These are phyloP conservation scores for Urochloa ruziziensis DNA, from an alignment of 176 grass and related monocot genomes.

Conservation along the genomic window DNA sequence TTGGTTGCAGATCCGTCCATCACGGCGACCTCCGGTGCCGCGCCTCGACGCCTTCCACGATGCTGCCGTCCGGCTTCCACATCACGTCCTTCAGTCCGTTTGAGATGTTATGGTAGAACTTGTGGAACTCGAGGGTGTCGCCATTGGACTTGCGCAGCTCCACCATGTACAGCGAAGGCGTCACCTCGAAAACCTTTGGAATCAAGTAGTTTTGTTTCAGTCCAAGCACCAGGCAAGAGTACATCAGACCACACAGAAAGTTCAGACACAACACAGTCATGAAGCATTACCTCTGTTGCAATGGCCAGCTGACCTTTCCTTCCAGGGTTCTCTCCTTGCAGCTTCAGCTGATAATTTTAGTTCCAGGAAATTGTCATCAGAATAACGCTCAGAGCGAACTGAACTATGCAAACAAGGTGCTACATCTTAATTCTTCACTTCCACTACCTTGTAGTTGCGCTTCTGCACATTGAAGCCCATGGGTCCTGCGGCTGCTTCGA, in stretches of 20 bases:
- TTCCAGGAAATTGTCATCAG: not conserved
- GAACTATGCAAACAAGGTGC: not conserved
- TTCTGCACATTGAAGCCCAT: slow-evolving; percentile 92
- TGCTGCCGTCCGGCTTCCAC: slow-evolving; percentile 63
- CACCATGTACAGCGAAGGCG: slow-evolving; percentile 87
- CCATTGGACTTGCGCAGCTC: slow-evolving; percentile 92
- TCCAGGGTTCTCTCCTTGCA: slow-evolving; percentile 89
- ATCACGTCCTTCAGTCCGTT: slow-evolving; percentile 85
- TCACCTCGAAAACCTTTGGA: slow-evolving; percentile 86
- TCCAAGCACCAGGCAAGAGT: not conserved
- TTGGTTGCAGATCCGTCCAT: not conserved
- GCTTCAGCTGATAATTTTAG: slow-evolving; percentile 77
- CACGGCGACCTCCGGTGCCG: slow-evolving; percentile 8
- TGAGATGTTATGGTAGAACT: slow-evolving; percentile 85
- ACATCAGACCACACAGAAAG: not conserved
- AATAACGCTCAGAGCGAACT: not conserved
- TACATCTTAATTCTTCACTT: not conserved
- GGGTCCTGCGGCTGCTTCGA: slow-evolving; percentile 80
- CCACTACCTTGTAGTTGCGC: slow-evolving; percentile 84
- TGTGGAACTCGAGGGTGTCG: slow-evolving; percentile 89
- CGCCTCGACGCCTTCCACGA: slow-evolving; percentile 29
- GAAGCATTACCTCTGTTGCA: slow-evolving; percentile 69
- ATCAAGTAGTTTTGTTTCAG: slow-evolving; percentile 12
- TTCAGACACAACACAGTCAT: not conserved
- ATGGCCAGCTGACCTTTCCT: slow-evolving; percentile 98